Evolutionary conservation across 1,284 basidiomycete species (phyloP).

Genomic region (Nidula niveotomentosa): DNA sequence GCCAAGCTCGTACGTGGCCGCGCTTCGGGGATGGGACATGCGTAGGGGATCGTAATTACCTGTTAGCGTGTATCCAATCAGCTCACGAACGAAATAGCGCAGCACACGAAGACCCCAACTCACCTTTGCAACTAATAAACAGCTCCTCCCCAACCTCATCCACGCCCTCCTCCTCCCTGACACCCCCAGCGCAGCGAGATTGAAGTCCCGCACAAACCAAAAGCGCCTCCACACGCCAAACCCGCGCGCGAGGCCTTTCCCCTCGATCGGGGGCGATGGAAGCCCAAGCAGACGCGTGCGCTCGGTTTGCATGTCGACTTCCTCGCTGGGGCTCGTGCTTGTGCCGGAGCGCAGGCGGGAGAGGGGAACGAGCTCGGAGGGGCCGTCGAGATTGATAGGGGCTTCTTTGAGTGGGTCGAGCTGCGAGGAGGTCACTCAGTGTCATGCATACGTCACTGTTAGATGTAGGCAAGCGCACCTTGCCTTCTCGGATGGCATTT

Average conservation of each 20-base stretch:
- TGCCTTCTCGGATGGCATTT: constrained; percentile 62
- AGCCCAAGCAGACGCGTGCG: constrained; percentile 13
- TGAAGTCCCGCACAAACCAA: neutral
- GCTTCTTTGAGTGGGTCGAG: constrained; percentile 30
- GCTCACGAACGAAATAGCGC: neutral
- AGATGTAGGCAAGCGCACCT: constrained; percentile 39
- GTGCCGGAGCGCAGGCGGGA: constrained; percentile 10
- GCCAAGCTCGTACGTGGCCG: constrained; percentile 10
- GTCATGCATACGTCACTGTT: neutral
- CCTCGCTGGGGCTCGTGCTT: constrained; percentile 1
- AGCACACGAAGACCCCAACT: neutral
- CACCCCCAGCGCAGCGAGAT: neutral
- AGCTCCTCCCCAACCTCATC: constrained; percentile 14
- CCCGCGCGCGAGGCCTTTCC: neutral
- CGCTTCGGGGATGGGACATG: constrained; percentile 10
- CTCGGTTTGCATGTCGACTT: constrained; percentile 5
- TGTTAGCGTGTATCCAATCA: neutral
- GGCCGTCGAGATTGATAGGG: constrained; percentile 4
- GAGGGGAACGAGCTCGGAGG: constrained; percentile 17
- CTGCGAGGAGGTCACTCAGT: constrained; percentile 13
- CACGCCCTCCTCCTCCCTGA: constrained; percentile 2
- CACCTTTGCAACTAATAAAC: constrained; percentile 14
- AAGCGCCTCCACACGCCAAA: neutral
- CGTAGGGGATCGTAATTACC: constrained; percentile 15
- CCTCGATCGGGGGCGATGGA: constrained; percentile 11